Percentiles rank a stretch among this genome's conserved stretches.
Evolutionary conservation across 1,139 yeast genomes (phyloP).

Genomic region (Sugiyamaella novakii): DNA sequence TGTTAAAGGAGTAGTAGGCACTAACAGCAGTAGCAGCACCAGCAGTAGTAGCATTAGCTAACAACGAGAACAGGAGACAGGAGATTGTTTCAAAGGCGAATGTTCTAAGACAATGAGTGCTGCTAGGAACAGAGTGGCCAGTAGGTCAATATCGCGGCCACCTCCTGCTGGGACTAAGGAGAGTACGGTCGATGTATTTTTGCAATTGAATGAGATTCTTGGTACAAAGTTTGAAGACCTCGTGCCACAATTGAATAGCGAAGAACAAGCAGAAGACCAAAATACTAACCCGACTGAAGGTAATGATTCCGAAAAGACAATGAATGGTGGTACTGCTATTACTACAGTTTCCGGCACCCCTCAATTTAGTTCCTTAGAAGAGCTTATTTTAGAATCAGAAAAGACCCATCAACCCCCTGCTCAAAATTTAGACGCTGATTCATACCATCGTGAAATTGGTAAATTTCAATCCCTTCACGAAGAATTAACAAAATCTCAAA

Average conservation of each 20-base stretch:
- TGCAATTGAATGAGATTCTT: slow-evolving; percentile 25
- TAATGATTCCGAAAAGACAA: not conserved
- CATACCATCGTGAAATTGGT: slow-evolving; percentile 31
- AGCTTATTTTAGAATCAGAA: slow-evolving; percentile 5
- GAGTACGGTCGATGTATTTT: slow-evolving; percentile 16
- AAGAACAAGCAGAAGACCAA: slow-evolving; percentile 14
- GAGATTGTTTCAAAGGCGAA: no score
- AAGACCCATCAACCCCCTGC: not conserved
- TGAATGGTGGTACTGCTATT: not conserved
- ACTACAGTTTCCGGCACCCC: not conserved
- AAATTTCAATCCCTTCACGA: slow-evolving; percentile 44
- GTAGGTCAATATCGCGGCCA: slow-evolving; percentile 17
- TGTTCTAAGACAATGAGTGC: slow-evolving; percentile 4
- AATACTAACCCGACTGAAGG: slow-evolving; percentile 1
- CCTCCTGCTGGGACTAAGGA: slow-evolving; percentile 15
- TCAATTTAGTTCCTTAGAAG: slow-evolving; percentile 7
- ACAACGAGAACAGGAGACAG: no score
- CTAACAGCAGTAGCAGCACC: no score
- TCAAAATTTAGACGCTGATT: slow-evolving; percentile 6
- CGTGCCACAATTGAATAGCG: slow-evolving; percentile 21
- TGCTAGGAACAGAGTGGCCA: slow-evolving; percentile 8
- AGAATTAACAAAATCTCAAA: slow-evolving; percentile 46
- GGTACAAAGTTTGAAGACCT: slow-evolving; percentile 25
- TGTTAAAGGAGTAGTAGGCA: no score
- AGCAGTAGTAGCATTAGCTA: no score